Conservation (phyloP, 1,284 basidiomycete species). For the Leccinum fuscescens region DNA sequence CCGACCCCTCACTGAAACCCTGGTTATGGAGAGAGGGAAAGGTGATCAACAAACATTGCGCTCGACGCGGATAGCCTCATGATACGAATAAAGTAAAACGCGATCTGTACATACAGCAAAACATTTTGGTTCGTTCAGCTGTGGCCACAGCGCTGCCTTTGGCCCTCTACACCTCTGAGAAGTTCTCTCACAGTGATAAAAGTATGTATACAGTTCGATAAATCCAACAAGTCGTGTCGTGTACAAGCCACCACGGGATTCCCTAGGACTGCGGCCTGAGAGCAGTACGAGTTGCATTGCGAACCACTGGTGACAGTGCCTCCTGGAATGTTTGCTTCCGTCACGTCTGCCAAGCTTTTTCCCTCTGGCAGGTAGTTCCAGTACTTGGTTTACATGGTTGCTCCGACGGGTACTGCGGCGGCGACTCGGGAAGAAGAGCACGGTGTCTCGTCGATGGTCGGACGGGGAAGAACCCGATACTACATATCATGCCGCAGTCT, state of each 20-base stretch:
- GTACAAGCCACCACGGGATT: not conserved
- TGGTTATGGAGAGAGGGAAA: no score
- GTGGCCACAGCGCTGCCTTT: not conserved
- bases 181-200: not conserved
- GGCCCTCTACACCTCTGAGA: not conserved
- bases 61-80: not conserved
- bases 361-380: no score
- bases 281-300: no score
- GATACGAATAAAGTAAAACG: not conserved
- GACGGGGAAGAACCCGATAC: no score
- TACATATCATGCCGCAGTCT: not conserved
- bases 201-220: not conserved
- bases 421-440: no score
- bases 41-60: not conserved
- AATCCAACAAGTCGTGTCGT: not conserved
- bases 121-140: not conserved
- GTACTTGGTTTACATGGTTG: no score
- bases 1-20: no score
- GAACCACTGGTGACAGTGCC: not conserved
- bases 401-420: no score
- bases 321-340: not conserved
- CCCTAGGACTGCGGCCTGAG: not conserved
- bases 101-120: not conserved
- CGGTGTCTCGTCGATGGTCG: no score
- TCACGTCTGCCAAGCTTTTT: no score